Base-by-base conservation (phyloP, 495 filamentous ascomycete genomes). In the Penicillium ucsense region DNA sequence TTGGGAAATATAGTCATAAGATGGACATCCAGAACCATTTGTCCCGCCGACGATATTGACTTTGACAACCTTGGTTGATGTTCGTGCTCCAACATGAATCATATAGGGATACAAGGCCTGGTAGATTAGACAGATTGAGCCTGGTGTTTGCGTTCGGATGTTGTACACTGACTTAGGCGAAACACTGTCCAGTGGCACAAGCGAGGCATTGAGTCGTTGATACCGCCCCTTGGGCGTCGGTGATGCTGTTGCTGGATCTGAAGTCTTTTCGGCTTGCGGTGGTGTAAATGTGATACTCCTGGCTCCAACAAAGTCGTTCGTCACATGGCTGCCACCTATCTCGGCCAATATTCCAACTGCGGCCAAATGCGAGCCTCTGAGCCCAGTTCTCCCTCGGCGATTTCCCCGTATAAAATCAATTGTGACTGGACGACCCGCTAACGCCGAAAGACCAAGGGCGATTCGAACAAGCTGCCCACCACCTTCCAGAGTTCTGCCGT, bases 21-120 rank as follows among this genome's bases (percentile, higher is more conserved):
- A 87, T 30, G 80, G 82, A 0, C 85, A 84, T 47, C 72, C 81
- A 3, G 79, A 77, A 3, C 83, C 77, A 57, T 94, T 91, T 2
- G 88, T 92, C 10, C 88, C 88, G 11, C 89, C 89, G 3, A 73
- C 75, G 11, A 95, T 81, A 10, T 72, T 77, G 3, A 91, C 57
- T 11, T 67, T 67, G 32, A 81, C 67, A 2, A 70, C 72, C 2
- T 67, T 59, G 9, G 55, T 31, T 20, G 32, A 2, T 39, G 45
- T 39, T 31, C 35, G 47, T 9, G 62, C 54, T 41, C 70, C 71
- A 1, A 79, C 73, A 49, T 83, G 80, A 3, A 94, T 61, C 3
- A 92, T 61, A 61, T 83, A 90, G 0, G 89, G 89, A 36, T 94
- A 78, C 4, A 95, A 64, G 3, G 89, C 84, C 63, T 95, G 89